A percentile compares a stretch with the other conserved stretches of the same genome.
phyloP scores from a whole-genome alignment of 345 rosid species.

The Eucalyptus pauciflora region DNA sequence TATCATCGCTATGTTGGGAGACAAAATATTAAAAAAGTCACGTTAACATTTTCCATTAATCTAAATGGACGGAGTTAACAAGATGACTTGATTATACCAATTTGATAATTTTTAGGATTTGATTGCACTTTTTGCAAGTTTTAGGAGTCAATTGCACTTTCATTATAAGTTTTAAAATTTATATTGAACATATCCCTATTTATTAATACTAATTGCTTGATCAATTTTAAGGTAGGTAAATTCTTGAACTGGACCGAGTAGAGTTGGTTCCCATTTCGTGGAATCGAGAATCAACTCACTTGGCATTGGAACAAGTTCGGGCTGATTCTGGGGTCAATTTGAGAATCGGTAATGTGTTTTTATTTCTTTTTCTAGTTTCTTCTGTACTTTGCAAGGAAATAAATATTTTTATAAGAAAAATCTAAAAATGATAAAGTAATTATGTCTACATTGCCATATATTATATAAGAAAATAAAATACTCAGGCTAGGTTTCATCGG shows the following conservation, averaged over 20 bases:
- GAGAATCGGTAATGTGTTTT: not conserved
- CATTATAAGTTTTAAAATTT: accelerated
- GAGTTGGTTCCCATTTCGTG: accelerated
- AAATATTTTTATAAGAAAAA: not conserved
- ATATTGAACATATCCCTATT: too few relatives aligned
- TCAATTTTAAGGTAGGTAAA: not conserved
- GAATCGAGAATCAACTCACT: not conserved
- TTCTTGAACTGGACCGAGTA: accelerated
- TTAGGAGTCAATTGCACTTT: accelerated
- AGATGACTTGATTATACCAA: too few relatives aligned
- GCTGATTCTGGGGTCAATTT: accelerated
- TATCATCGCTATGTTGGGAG: too few relatives aligned
- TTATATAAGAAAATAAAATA: too few relatives aligned
- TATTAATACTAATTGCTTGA: not conserved
- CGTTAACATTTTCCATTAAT: accelerated
- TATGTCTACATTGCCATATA: accelerated
- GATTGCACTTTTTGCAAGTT: accelerated
- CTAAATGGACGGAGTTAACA: accelerated
- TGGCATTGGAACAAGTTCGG: not conserved
- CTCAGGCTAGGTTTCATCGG: accelerated
- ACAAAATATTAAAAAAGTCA: too few relatives aligned
- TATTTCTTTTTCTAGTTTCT: too few relatives aligned
- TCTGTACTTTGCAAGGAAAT: too few relatives aligned
- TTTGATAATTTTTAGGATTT: too few relatives aligned
- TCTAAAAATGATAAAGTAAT: not conserved